Percentiles rank a stretch among this genome's conserved stretches.
These are phyloP conservation scores for Agarophyton chilense DNA, from an alignment of 23 red algal genomes.

Conservation along the genomic window DNA sequence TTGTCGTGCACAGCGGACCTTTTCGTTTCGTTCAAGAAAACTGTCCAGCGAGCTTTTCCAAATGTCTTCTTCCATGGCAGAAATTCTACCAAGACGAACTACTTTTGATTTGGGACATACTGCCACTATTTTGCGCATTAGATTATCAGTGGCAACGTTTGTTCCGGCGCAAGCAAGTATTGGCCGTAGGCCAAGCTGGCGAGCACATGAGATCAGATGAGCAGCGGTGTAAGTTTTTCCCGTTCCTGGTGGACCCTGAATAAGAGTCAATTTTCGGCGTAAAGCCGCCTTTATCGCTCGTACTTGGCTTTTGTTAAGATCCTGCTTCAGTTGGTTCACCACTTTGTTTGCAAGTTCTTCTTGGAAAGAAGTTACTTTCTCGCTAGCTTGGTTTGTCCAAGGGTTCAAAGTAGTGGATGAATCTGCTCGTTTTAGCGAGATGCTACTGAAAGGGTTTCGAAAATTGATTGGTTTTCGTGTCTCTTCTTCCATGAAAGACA, in stretches of 20 bases:
- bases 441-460: neutral
- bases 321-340: neutral
- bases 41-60: conserved; percentile 48
- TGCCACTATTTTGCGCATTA: conserved; percentile 26
- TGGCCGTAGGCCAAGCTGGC: neutral
- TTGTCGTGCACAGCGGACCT: conserved; percentile 14
- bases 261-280: conserved; percentile 18
- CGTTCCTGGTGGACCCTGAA: conserved; percentile 77
- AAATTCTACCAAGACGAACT: conserved; percentile 42
- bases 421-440: neutral
- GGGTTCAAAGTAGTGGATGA: neutral
- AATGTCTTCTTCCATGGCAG: conserved; percentile 47
- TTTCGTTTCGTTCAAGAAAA: conserved; percentile 7
- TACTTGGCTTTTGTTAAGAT: conserved; percentile 23
- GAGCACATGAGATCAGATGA: conserved; percentile 18
- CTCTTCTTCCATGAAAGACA: neutral
- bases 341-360: neutral
- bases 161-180: conserved; percentile 54
- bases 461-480: neutral
- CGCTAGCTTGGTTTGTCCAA: neutral
- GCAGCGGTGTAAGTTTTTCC: conserved; percentile 57
- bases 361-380: neutral
- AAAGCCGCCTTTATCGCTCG: conserved; percentile 20
- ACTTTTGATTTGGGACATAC: neutral
- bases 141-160: conserved; percentile 63